Evolutionary conservation across 148 eudicot species (phyloP).

Genomic region (Nepenthes mirabilis): DNA sequence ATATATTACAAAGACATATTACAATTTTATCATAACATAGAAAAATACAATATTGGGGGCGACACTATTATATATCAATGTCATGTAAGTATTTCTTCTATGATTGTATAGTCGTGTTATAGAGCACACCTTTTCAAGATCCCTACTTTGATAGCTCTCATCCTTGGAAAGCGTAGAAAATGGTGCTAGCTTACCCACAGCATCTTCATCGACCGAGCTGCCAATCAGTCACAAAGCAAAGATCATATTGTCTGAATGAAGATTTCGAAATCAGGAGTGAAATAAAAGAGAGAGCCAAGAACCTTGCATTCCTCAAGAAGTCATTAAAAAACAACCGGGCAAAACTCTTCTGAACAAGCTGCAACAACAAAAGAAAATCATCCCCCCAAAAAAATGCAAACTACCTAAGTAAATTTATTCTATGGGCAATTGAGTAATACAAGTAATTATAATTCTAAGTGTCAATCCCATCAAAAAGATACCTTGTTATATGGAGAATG

Average conservation of each 20-base stretch:
- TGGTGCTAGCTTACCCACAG: conserved; percentile 73
- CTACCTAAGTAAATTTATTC: not conserved
- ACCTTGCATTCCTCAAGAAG: conserved; percentile 81
- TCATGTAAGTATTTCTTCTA: no score
- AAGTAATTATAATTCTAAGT: not conserved
- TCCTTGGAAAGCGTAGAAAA: conserved; percentile 54
- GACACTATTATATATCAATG: no score
- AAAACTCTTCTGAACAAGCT: conserved; percentile 99
- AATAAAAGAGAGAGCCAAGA: conserved; percentile 1
- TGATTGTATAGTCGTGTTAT: not conserved
- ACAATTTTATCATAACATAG: no score
- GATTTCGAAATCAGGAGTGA: not conserved
- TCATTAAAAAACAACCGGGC: conserved; percentile 76
- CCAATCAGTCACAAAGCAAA: not conserved
- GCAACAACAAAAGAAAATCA: conserved; percentile 20
- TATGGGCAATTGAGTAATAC: not conserved
- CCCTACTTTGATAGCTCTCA: conserved; percentile 92
- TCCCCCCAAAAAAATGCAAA: not conserved
- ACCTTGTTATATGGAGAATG: conserved; percentile 99
- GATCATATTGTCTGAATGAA: not conserved
- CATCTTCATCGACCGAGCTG: conserved; percentile 72
- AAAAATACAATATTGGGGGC: no score
- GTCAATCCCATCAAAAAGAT: not conserved
- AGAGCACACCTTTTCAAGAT: conserved; percentile 83
- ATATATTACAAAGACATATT: no score